A percentile compares a stretch with the other conserved stretches of the same genome.
phyloP scores from a whole-genome alignment of 495 filamentous ascomycete species.

The Lasiosphaeria miniovina region DNA sequence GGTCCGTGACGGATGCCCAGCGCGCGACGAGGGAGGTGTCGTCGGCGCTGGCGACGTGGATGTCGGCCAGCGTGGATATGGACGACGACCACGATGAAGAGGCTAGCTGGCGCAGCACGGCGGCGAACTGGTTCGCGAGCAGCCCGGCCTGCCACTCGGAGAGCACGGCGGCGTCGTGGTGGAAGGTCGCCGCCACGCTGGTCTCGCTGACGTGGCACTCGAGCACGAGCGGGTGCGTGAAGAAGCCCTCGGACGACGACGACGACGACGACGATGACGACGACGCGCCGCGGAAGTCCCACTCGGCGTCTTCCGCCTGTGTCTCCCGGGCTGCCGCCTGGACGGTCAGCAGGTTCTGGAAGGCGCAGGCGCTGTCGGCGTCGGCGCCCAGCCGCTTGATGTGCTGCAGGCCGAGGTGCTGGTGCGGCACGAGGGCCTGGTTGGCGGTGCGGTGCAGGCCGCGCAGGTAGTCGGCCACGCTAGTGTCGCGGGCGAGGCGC shows the following conservation, averaged over 20 bases:
- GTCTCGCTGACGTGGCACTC: slow-evolving; percentile 19
- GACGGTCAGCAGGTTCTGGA: slow-evolving; percentile 43
- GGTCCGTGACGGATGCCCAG: slow-evolving; percentile 33
- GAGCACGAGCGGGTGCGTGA: slow-evolving; percentile 27
- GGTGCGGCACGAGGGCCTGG: slow-evolving; percentile 37
- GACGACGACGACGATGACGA: no score
- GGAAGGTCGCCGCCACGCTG: slow-evolving; percentile 17
- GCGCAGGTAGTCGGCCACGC: slow-evolving; percentile 17
- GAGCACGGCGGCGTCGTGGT: slow-evolving; percentile 23
- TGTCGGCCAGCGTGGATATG: slow-evolving; percentile 12
- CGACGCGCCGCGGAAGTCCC: slow-evolving; percentile 22
- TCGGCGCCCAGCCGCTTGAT: slow-evolving; percentile 33
- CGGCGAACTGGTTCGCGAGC: slow-evolving; percentile 26
- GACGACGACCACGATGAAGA: not conserved
- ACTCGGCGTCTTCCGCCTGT: slow-evolving; percentile 5
- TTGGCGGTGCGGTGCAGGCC: slow-evolving; percentile 33
- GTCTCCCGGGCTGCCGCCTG: slow-evolving; percentile 13
- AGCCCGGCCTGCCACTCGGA: slow-evolving; percentile 22
- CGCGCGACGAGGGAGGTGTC: slow-evolving; percentile 18
- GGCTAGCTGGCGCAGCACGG: slow-evolving; percentile 18
- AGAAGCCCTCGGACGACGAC: slow-evolving; percentile 23
- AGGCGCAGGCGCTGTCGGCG: slow-evolving; percentile 32
- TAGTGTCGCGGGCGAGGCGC: slow-evolving; percentile 9
- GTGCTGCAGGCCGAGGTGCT: slow-evolving; percentile 47
- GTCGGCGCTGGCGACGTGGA: slow-evolving; percentile 20